Evolutionary conservation across 2,329 filamentous ascomycete genomes (phyloP), one percentile per base, ranked within the genome.

Genomic region (Talaromyces piceae): DNA sequence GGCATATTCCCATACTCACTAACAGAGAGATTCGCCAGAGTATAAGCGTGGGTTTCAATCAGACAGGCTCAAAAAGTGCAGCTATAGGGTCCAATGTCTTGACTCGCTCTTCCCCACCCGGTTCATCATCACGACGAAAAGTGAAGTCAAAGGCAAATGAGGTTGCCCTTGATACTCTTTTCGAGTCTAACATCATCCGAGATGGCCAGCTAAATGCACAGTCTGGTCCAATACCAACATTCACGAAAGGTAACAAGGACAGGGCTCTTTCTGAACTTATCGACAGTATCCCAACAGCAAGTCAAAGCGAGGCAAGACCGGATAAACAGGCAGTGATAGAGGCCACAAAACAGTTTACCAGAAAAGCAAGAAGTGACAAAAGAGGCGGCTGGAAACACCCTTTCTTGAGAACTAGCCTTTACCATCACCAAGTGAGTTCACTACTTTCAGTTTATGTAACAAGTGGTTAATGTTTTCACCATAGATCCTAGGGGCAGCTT

Each of bases 251-350:
- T 4, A 54, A 66, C 41, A 65, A 62, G 41, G 39, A 58, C 5
- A 57, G 58, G n/a, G 68, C 67, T n/a, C 49, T 72, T 2, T 48
- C 51, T 6, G 60, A 68, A 25, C 49, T 71, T 1, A 55, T 71
- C 37, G 60, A 59, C 1, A 63, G 50, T 45, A 62, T 70, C 27
- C 64, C 67, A 2, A 47, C 50, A 13, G 58, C 53, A 4, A 59
- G 67, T n/a, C 54, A 55, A 13, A 45, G 52, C 5, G 55, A 57
- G 2, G 58, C 60, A 6, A 54, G n/a, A 12, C 52, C 52, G 3
- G 67, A 71, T 37, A 63, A 51, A 37, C 37, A 45, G 0, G 44
- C 55, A 18, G 48, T 71, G 1, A 27, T 61, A 2, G 49, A 61
- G 5, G 65, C 65, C 3, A 60, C 60, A 1, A 61, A 51, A 41